A percentile compares a stretch with the other conserved stretches of the same genome.
These are phyloP conservation scores for Lentinula novae-zelandiae DNA, from an alignment of 1,284 basidiomycete genomes.

Conservation along the genomic window DNA sequence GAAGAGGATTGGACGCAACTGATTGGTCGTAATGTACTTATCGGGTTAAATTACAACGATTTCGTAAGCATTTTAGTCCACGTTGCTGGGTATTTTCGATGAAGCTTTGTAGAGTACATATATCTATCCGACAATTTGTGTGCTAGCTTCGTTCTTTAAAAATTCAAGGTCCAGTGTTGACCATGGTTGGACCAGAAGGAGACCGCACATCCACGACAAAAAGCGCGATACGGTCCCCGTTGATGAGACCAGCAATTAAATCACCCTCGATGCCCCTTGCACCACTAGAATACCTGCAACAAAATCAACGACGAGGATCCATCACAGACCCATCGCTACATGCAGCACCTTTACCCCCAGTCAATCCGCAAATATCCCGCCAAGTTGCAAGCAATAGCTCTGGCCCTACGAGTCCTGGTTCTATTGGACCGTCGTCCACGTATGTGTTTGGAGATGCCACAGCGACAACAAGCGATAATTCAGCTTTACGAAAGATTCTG, in stretches of 20 bases:
- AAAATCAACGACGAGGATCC: constrained; percentile 69
- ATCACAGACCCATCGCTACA: constrained; percentile 78
- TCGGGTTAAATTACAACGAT: constrained; percentile 6
- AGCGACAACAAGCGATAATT: constrained; percentile 29
- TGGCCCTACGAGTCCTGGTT: not conserved
- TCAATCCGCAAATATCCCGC: constrained; percentile 26
- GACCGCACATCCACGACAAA: not conserved
- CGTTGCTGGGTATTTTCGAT: constrained; percentile 10
- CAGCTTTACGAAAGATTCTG: constrained; percentile 49
- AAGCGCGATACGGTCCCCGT: constrained; percentile 3
- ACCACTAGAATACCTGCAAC: constrained; percentile 69
- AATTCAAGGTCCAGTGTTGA: not conserved
- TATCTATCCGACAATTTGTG: constrained; percentile 3
- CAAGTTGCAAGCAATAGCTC: constrained; percentile 25
- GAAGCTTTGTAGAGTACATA: constrained; percentile 5
- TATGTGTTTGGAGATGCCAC: constrained; percentile 67
- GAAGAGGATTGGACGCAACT: constrained; percentile 27
- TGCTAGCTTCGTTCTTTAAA: not conserved
- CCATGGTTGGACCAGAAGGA: constrained; percentile 3
- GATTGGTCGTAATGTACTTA: not conserved
- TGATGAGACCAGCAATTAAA: not conserved
- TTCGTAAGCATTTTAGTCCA: constrained; percentile 3
- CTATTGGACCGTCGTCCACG: constrained; percentile 56
- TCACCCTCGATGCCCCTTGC: constrained; percentile 42
- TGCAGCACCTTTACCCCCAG: constrained; percentile 38